Evolutionary conservation across 192 early-diverging fungal species (phyloP).

Genomic region (Haplosporangium gracile): DNA sequence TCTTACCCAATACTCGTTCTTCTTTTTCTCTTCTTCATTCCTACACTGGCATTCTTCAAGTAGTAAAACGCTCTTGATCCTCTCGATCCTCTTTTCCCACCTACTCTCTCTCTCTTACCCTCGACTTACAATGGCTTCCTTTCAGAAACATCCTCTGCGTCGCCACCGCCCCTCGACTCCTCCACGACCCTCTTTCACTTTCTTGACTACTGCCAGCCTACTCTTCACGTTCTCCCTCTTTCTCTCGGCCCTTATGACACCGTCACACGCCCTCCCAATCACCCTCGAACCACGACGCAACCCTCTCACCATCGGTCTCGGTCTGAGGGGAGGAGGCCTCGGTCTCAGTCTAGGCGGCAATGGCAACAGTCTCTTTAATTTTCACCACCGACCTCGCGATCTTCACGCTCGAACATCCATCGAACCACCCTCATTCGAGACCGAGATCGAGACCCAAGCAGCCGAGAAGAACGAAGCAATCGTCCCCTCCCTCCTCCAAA

Average conservation of each 20-base stretch:
- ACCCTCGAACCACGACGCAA: neutral
- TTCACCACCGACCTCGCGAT: neutral
- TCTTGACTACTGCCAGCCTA: neutral
- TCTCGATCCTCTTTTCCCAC: neutral
- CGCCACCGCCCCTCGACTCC: neutral
- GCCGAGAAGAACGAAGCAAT: neutral
- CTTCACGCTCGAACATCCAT: neutral
- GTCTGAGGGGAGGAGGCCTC: neutral
- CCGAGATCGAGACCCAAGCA: neutral
- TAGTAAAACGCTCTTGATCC: neutral
- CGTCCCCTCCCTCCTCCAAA: neutral
- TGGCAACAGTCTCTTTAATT: neutral
- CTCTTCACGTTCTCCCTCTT: neutral
- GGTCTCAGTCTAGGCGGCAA: neutral
- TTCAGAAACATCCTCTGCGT: neutral
- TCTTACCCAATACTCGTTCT: neutral
- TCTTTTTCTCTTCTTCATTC: neutral
- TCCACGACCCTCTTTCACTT: neutral
- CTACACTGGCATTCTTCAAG: neutral
- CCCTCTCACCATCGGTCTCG: neutral
- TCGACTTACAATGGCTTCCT: neutral
- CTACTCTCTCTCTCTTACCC: neutral
- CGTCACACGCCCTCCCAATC: neutral
- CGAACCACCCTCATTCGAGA: neutral
- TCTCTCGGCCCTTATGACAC: neutral